Evolutionary conservation across 2,329 filamentous ascomycete species (phyloP), one percentile per base, ranked within the genome.

Genomic region (Fusarium tupiense): DNA sequence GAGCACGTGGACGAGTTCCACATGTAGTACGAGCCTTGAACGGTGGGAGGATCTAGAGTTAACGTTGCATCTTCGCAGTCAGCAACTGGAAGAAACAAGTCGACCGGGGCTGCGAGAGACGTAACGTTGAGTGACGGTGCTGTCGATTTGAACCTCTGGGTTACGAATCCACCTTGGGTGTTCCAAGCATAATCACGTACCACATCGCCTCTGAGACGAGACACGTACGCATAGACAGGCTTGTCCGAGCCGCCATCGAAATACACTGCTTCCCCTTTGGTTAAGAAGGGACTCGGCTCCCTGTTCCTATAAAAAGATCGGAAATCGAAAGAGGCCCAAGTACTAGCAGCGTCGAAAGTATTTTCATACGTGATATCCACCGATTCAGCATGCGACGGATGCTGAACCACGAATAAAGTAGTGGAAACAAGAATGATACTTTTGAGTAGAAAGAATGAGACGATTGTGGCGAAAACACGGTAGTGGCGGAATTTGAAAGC

Each of bases 401-500:
- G 2, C 4, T 29, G 44, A 3, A 47, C 12, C 12, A 47, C 24
- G 19, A 47, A 47, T 3, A 29, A 22, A 29, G 24, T 47, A 0
- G 44, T 47, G 0, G 44, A 47, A 22, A 47, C 24, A 8, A 47
- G 19, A 0, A 47, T 47, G 9, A 47, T 29, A 4, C 19, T 1
- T 11, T 47, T 47, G 8, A 47, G 26, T 0, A 47, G 13, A 0
- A 47, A 47, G 46, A 47, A 47, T 5, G 26, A 47, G 4, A 22
- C 0, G 0, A 47, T 29, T 0, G 46, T 29, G 4, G 44, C 13
- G 9, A 5, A 22, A 29, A 47, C 19, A 11, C 19, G 20, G 4
- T 59, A 59, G 7, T 59, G 52, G 0, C 60, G 0, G 2, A 31
- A 17, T 1, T 12, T 47, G 1, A 5, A 24, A 0, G 60, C 24